Percentiles rank a stretch among this genome's conserved stretches.
Evolutionary conservation across 2,329 filamentous ascomycete genomes (phyloP).

Genomic region (Aspergillus clavatus): DNA sequence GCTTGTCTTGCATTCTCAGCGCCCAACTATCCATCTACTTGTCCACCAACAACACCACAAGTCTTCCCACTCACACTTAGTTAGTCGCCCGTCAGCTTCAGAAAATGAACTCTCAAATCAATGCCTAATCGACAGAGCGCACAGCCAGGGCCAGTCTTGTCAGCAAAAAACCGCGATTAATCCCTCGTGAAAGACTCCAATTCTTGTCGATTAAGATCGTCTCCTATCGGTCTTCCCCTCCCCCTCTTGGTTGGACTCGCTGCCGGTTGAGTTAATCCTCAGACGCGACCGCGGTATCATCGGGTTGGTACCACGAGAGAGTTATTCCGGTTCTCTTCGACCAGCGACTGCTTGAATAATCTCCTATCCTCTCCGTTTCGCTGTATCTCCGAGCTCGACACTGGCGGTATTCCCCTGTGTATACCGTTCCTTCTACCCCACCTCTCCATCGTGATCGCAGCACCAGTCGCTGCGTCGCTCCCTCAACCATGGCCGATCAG

Average conservation of each 20-base stretch:
- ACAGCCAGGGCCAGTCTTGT: background rate
- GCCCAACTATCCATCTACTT: background rate
- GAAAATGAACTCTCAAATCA: background rate
- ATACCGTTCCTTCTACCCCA: slow-evolving; percentile 1
- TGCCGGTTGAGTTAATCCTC: background rate
- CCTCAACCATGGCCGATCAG: slow-evolving; percentile 50
- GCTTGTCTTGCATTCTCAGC: background rate
- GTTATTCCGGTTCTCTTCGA: background rate
- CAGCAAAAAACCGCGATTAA: background rate
- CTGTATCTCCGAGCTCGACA: background rate
- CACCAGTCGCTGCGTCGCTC: slow-evolving; percentile 1
- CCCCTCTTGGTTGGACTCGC: background rate
- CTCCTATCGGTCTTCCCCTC: slow-evolving; percentile 1
- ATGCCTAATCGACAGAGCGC: background rate
- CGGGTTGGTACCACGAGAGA: background rate
- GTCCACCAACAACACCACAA: background rate
- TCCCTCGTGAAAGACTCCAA: background rate
- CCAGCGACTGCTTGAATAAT: background rate
- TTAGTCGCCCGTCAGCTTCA: background rate
- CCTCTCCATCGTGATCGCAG: slow-evolving; percentile 5
- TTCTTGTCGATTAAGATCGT: background rate
- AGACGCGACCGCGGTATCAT: slow-evolving; percentile 1
- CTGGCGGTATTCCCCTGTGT: background rate
- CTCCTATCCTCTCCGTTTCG: background rate
- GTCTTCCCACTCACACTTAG: slow-evolving; percentile 3